Conservation (phyloP, 2,329 filamentous ascomycete genomes). For the Ophiostoma australiae region DNA sequence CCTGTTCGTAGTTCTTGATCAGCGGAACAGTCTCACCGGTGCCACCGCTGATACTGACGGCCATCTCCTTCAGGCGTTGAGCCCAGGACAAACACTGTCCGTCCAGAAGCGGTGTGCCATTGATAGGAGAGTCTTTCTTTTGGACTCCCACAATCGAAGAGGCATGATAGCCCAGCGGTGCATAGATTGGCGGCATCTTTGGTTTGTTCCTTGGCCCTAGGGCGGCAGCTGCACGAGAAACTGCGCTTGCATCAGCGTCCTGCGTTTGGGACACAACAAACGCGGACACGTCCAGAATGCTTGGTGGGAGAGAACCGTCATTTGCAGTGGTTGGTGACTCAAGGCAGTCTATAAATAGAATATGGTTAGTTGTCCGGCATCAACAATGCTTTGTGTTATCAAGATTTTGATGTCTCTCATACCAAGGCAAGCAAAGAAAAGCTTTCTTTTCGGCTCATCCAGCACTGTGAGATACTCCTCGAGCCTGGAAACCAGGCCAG, state of each 20-base stretch:
- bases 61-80: constrained; percentile 22
- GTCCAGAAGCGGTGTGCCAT: constrained; percentile 21
- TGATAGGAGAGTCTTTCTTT: constrained; percentile 19
- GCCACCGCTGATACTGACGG: not conserved
- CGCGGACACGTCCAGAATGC: not conserved
- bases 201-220: not conserved
- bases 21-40: constrained; percentile 14
- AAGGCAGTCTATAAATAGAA: not conserved
- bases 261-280: not conserved
- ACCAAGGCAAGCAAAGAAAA: not conserved
- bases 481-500: not conserved
- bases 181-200: constrained; percentile 11
- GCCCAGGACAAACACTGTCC: constrained; percentile 20
- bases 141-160: not conserved
- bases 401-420: not conserved
- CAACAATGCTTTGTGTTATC: not conserved
- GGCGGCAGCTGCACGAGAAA: not conserved
- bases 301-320: not conserved
- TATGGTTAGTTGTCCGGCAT: not conserved
- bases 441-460: not conserved
- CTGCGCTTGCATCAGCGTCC: not conserved
- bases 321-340: not conserved
- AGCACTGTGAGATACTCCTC: not conserved
- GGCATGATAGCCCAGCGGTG: constrained; percentile 15
- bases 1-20: constrained; percentile 21